Conservation (phyloP, 495 filamentous ascomycete species). For the Tuber microsphaerosporum region DNA sequence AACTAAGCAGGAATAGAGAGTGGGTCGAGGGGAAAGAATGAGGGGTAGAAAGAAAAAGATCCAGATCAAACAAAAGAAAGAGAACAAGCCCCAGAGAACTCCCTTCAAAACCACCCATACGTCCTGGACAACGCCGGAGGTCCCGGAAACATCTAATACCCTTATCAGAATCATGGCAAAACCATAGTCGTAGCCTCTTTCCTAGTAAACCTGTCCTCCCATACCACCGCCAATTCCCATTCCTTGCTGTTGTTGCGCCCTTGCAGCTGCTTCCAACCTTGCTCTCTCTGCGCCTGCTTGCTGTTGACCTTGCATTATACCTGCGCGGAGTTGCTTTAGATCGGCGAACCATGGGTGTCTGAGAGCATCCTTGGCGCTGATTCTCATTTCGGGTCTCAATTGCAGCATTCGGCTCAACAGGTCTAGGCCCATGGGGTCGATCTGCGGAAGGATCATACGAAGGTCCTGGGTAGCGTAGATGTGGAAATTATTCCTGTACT, state of each 20-base stretch:
- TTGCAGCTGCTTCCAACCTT: slow-evolving; percentile 48
- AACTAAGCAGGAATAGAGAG: not conserved
- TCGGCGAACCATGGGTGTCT: slow-evolving; percentile 78
- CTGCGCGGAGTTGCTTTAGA: slow-evolving; percentile 34
- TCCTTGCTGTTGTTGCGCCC: slow-evolving; percentile 47
- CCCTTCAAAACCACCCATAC: slow-evolving; percentile 10
- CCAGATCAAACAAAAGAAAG: slow-evolving; percentile 10
- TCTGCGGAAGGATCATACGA: slow-evolving; percentile 74
- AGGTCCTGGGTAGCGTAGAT: slow-evolving; percentile 93
- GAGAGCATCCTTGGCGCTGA: slow-evolving; percentile 75
- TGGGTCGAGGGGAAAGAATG: not conserved
- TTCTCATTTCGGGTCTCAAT: slow-evolving; percentile 81
- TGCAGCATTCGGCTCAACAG: slow-evolving; percentile 85
- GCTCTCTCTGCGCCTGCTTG: slow-evolving; percentile 34
- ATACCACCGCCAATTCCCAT: slow-evolving; percentile 35
- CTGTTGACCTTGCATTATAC: slow-evolving; percentile 31
- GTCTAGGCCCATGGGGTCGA: slow-evolving; percentile 78
- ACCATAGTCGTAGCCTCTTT: not conserved
- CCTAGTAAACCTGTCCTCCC: slow-evolving; percentile 28
- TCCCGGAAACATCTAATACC: slow-evolving; percentile 12
- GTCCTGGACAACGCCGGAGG: slow-evolving; percentile 20
- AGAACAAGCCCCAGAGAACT: slow-evolving; percentile 15
- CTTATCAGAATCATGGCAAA: not conserved
- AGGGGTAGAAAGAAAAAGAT: not conserved
- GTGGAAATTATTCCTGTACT: slow-evolving; percentile 90